Evolutionary conservation across 2,329 filamentous ascomycete genomes (phyloP), one percentile per base, ranked within the genome.

Genomic region (Zelopaecilomyces penicillatus): DNA sequence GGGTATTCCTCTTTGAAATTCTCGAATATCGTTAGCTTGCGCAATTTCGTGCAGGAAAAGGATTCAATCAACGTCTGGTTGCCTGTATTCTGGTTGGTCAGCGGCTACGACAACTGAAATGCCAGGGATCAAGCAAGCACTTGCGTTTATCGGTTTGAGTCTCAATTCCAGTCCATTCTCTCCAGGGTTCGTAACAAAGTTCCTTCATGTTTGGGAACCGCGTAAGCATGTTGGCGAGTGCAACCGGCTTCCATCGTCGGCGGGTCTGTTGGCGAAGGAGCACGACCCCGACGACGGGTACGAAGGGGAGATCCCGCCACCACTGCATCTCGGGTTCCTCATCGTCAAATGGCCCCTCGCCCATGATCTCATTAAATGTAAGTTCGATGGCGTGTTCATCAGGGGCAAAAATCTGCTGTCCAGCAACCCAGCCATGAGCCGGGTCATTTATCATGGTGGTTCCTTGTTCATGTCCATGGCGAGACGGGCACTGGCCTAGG

Each of bases 131-230:
- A 43, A 44, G 37, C 12, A 43, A 53, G 45, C 9, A 64, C 56
- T 60, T 50, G 53, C 60, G 26, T 54, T 49, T 11, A 52, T 65
- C 63, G 6, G 58, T 60, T 3, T 43, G 43, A 28, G 0, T 5
- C 43, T 60, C 40, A 6, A 54, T 45, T 6, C 0, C 33, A 43
- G 3, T 9, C 53, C 52, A 62, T 50, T 65, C 60, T 49, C 59
- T 62, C 63, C 65, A 67, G 42, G 62, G 65, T 50, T 67, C 63
- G 50, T 64, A 66, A 42, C 57, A 57, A 50, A 68, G 50, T 49
- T 68, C 60, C 50, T 60, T 55, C 41, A 69, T 45, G 44, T 55
- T 58, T 10, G 64, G 60, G 46, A 66, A 56, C 38, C 57, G 58
- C 8, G 58, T 48, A 46, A 67, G 52, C 53, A 67, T 64, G 10